These are phyloP conservation scores for Boletus tomentosulus DNA, from an alignment of 768 basidiomycete species.

Conservation along the genomic window DNA sequence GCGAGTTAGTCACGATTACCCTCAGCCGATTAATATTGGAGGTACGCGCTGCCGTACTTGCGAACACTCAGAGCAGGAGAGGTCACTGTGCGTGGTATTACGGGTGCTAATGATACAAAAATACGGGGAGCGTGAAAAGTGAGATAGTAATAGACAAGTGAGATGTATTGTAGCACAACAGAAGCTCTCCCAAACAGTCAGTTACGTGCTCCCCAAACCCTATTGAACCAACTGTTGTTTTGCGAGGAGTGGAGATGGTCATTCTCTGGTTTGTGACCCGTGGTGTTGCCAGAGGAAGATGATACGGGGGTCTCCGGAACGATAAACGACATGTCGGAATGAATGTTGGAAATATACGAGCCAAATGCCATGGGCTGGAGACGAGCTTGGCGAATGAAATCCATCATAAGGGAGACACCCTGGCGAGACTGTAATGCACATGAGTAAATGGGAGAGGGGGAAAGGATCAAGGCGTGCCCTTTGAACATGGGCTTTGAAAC, in stretches of 20 bases:
- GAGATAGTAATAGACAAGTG: conserved; percentile 10
- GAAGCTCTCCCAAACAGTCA: conserved; percentile 1
- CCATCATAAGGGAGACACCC: conserved; percentile 80
- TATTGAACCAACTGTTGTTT: conserved; percentile 24
- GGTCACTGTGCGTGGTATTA: conserved; percentile 18
- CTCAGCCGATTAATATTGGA: not conserved
- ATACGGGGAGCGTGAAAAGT: conserved; percentile 11
- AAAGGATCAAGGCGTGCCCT: conserved; percentile 46
- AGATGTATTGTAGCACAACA: conserved; percentile 18
- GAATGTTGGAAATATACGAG: conserved; percentile 32
- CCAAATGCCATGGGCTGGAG: conserved; percentile 46
- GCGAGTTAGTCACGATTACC: not conserved
- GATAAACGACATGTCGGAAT: conserved; percentile 30
- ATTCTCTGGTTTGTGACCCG: conserved; percentile 16
- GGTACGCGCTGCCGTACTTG: too few species aligned
- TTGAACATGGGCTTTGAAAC: conserved; percentile 86
- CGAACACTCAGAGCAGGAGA: not conserved
- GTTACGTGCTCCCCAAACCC: conserved; percentile 22
- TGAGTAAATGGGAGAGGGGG: not conserved
- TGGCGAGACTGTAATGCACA: conserved; percentile 62
- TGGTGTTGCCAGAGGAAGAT: conserved; percentile 10
- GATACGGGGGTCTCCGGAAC: conserved; percentile 18
- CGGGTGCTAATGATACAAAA: conserved; percentile 32
- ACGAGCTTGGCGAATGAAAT: conserved; percentile 75
- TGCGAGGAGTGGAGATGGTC: conserved; percentile 7